phyloP scores from a whole-genome alignment of 2,329 filamentous ascomycete genomes.

The Pseudogymnoascus sp. region DNA sequence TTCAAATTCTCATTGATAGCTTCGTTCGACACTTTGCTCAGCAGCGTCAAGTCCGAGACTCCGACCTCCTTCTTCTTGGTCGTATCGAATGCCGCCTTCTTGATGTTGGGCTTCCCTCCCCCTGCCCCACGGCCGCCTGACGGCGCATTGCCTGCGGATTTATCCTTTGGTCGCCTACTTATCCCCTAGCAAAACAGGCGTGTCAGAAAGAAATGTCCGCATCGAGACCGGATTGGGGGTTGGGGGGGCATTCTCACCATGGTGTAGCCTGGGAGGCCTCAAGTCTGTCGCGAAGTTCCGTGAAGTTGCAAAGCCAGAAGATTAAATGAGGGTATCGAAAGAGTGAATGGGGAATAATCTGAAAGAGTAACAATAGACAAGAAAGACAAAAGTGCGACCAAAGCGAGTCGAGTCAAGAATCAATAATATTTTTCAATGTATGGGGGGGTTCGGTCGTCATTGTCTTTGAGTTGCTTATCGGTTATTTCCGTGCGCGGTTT shows the following conservation, averaged over 20 bases:
- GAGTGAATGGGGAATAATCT: slow-evolving; percentile 6
- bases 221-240: not conserved
- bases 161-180: slow-evolving; percentile 30
- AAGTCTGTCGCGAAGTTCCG: slow-evolving; percentile 6
- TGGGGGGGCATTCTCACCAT: not conserved
- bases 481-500: slow-evolving; percentile 8
- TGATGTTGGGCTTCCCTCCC: slow-evolving; percentile 55
- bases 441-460: slow-evolving; percentile 7
- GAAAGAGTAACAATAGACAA: not conserved
- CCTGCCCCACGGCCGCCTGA: slow-evolving; percentile 20
- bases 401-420: slow-evolving; percentile 5
- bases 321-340: slow-evolving; percentile 8
- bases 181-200: slow-evolving; percentile 24
- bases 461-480: slow-evolving; percentile 6
- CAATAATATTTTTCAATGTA: slow-evolving; percentile 9
- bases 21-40: slow-evolving; percentile 98
- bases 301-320: slow-evolving; percentile 4
- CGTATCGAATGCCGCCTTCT: slow-evolving; percentile 92
- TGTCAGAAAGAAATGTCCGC: not conserved
- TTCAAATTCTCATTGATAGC: slow-evolving; percentile 99
- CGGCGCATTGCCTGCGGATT: slow-evolving; percentile 23
- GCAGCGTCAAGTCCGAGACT: slow-evolving; percentile 91
- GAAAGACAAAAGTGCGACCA: slow-evolving; percentile 2
- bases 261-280: slow-evolving; percentile 6
- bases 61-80: slow-evolving; percentile 99